Percentiles rank a stretch among this genome's conserved stretches.
phyloP scores from a whole-genome alignment of 257 asterid species.

The Mentha longifolia region DNA sequence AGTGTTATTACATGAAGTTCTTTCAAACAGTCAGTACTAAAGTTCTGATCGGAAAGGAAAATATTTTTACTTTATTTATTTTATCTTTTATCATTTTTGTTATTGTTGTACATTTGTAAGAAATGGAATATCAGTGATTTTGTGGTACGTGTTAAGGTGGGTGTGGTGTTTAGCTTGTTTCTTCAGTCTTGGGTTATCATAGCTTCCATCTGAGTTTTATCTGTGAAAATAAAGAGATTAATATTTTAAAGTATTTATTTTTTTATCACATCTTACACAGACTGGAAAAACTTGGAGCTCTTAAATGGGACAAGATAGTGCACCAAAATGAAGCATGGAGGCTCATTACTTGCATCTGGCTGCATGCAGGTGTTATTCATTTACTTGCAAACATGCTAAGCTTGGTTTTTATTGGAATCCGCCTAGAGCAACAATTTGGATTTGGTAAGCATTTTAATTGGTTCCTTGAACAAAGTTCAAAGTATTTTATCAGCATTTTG shows the following conservation, averaged over 20 bases:
- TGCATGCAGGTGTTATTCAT: constrained; percentile 92
- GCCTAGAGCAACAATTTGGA: constrained; percentile 95
- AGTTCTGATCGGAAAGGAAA: neutral
- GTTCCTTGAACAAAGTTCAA: neutral
- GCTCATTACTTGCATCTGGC: constrained; percentile 85
- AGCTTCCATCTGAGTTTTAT: neutral
- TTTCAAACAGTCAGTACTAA: neutral
- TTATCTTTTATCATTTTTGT: neutral
- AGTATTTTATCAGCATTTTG: neutral
- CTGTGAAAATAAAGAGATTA: neutral
- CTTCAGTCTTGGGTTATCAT: neutral
- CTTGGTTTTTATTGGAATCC: constrained; percentile 79
- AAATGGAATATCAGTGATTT: too few species aligned
- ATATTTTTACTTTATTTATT: too few species aligned
- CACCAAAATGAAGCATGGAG: constrained; percentile 79
- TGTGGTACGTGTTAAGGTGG: neutral
- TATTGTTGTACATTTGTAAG: neutral
- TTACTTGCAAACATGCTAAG: constrained; percentile 85
- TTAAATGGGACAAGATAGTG: constrained; percentile 76
- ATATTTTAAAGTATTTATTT: neutral
- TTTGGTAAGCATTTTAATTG: constrained; percentile 52
- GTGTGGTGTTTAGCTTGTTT: neutral
- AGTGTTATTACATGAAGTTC: neutral
- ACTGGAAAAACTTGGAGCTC: constrained; percentile 77
- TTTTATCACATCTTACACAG: constrained; percentile 44